phyloP scores from a whole-genome alignment of 768 basidiomycete species.

The Dentipellis sp. region DNA sequence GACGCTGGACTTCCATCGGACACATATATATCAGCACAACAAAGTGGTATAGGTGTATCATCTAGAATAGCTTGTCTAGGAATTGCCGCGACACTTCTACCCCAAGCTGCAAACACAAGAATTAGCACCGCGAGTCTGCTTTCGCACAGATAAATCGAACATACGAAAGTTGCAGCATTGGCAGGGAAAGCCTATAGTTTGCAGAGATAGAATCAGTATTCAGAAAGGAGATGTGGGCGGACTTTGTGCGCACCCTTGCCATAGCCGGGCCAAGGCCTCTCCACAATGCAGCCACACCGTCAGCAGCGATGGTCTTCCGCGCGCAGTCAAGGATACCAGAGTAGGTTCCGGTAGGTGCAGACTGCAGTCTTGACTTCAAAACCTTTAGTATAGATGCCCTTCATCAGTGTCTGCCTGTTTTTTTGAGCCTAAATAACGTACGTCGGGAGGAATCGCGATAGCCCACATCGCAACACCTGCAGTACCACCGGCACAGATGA shows the following conservation, averaged over 20 bases:
- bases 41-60: no score
- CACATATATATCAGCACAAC: no score
- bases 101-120: conserved; percentile 53
- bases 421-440: conserved; percentile 30
- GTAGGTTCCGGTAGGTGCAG: conserved; percentile 97
- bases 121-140: conserved; percentile 3
- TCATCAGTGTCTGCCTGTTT: not conserved
- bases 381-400: conserved; percentile 41
- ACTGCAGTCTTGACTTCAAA: conserved; percentile 91
- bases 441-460: conserved; percentile 94
- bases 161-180: conserved; percentile 89
- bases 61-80: conserved; percentile 47
- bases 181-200: conserved; percentile 80
- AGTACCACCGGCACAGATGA: conserved; percentile 87
- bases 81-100: conserved; percentile 85
- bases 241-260: conserved; percentile 56
- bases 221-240: not conserved
- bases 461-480: conserved; percentile 99
- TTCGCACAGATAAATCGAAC: conserved; percentile 1
- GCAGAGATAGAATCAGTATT: not conserved
- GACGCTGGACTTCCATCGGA: no score
- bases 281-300: conserved; percentile 86
- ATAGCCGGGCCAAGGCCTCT: conserved; percentile 98
- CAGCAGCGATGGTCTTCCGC: conserved; percentile 81
- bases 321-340: conserved; percentile 89